A percentile compares a stretch with the other conserved stretches of the same genome.
Evolutionary conservation across 768 basidiomycete species (phyloP).

Genomic region (Nidularia sp.): DNA sequence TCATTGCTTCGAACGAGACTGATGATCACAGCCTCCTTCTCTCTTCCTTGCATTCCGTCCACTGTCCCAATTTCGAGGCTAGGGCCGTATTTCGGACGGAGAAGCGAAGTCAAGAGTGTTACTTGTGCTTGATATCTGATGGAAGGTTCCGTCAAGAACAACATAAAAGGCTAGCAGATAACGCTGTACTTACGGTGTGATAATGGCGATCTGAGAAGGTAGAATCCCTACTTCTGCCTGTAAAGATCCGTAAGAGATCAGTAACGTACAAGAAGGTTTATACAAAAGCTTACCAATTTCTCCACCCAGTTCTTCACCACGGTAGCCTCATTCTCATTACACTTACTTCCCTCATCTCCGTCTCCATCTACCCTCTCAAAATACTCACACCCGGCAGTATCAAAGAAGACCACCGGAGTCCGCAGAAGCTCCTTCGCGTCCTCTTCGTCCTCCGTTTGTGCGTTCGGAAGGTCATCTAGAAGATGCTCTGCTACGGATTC

Average conservation of each 20-base stretch:
- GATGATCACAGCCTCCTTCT: conserved; percentile 92
- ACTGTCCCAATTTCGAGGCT: conserved; percentile 89
- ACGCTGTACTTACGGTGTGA: conserved; percentile 46
- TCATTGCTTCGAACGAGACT: conserved; percentile 92
- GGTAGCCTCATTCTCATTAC: conserved; percentile 92
- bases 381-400: conserved; percentile 92
- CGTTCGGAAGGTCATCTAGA: conserved; percentile 64
- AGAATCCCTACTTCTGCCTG: conserved; percentile 10
- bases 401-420: conserved; percentile 87
- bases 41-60: conserved; percentile 96
- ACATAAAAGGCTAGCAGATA: background rate
- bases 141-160: background rate
- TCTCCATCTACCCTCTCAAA: conserved; percentile 80
- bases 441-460: conserved; percentile 49
- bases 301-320: conserved; percentile 83
- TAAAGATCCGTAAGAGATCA: too few relatives aligned
- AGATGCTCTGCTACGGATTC: conserved; percentile 68
- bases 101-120: conserved; percentile 69
- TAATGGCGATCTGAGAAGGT: conserved; percentile 67
- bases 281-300: conserved; percentile 48
- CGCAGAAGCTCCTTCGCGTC: conserved; percentile 68
- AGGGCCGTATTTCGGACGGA: conserved; percentile 66
- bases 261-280: too few relatives aligned
- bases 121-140: conserved; percentile 92
- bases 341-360: conserved; percentile 84